A percentile compares a stretch with the other conserved stretches of the same genome.
These are phyloP conservation scores for Capsella bursapastoris DNA, from an alignment of 345 rosid species.

Conservation along the genomic window DNA sequence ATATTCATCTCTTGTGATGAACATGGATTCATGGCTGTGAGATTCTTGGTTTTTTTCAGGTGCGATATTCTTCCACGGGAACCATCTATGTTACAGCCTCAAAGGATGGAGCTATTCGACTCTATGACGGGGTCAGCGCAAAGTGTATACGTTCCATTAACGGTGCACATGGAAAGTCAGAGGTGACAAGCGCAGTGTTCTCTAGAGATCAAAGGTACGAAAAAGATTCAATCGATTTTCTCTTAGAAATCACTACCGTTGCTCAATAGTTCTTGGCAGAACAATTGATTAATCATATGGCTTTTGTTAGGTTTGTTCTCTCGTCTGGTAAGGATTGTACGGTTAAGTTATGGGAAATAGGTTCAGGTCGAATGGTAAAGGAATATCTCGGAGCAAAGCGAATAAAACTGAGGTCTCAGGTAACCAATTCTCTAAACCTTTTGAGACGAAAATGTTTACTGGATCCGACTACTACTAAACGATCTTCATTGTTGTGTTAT, in stretches of 20 bases:
- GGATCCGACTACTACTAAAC: background rate
- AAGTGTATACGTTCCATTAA: constrained; percentile 66
- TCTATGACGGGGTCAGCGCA: constrained; percentile 80
- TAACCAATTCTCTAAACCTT: constrained; percentile 27
- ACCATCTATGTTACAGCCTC: constrained; percentile 81
- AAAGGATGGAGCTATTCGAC: constrained; percentile 78
- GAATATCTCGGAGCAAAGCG: constrained; percentile 77
- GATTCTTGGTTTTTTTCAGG: constrained; percentile 52
- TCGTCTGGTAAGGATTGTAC: constrained; percentile 84
- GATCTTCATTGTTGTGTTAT: background rate
- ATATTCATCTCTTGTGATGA: background rate
- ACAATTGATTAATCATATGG: constrained; percentile 11
- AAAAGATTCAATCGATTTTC: constrained; percentile 5
- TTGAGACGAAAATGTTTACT: constrained; percentile 13
- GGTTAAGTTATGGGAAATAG: constrained; percentile 82
- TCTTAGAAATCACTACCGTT: background rate
- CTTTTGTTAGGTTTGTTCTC: constrained; percentile 67
- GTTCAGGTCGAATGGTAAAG: constrained; percentile 74
- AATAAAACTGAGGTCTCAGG: constrained; percentile 74
- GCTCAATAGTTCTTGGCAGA: background rate
- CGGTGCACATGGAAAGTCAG: constrained; percentile 74
- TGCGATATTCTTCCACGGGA: constrained; percentile 83
- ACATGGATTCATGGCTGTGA: constrained; percentile 26
- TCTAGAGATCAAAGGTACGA: constrained; percentile 81
- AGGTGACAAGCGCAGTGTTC: constrained; percentile 74